Conservation (phyloP, 1,284 basidiomycete species). For the Ustilago hordei region DNA sequence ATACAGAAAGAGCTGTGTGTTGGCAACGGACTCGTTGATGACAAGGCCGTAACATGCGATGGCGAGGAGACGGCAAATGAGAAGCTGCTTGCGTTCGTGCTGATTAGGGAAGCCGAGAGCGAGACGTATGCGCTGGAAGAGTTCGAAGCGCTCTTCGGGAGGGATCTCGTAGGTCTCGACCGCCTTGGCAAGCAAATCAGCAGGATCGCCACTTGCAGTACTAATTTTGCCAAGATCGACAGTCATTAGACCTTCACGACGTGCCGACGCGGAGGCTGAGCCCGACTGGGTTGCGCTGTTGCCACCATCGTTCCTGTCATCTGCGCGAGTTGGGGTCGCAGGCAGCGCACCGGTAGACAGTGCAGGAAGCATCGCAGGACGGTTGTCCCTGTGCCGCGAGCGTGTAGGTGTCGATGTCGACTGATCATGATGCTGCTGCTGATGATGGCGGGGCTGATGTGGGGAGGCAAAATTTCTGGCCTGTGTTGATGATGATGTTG, state of each 20-base stretch:
- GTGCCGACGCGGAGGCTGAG: slow-evolving; percentile 13
- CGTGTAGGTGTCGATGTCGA: slow-evolving; percentile 43
- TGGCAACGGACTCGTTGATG: slow-evolving; percentile 77
- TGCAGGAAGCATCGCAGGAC: slow-evolving; percentile 39
- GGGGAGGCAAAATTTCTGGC: slow-evolving; percentile 20
- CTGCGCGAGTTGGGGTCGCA: slow-evolving; percentile 29
- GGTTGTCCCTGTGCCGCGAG: slow-evolving; percentile 35
- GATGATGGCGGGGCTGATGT: slow-evolving; percentile 23
- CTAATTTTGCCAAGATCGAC: slow-evolving; percentile 52
- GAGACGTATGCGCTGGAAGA: slow-evolving; percentile 87
- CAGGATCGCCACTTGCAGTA: slow-evolving; percentile 27
- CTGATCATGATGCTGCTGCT: slow-evolving; percentile 21
- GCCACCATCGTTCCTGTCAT: slow-evolving; percentile 18
- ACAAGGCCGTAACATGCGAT: slow-evolving; percentile 79
- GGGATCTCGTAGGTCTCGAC: slow-evolving; percentile 81
- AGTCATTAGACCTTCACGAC: slow-evolving; percentile 57
- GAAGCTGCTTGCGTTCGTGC: slow-evolving; percentile 80
- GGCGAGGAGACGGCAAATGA: slow-evolving; percentile 84
- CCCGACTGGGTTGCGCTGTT: neutral
- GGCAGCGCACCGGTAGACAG: slow-evolving; percentile 34
- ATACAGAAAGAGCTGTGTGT: slow-evolving; percentile 87
- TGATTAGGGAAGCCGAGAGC: slow-evolving; percentile 78
- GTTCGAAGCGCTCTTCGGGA: slow-evolving; percentile 85
- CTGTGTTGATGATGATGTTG: slow-evolving; percentile 23
- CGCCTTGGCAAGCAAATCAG: slow-evolving; percentile 77